Conservation (phyloP, 1,284 basidiomycete species). For the Heterobasidion annosum region DNA sequence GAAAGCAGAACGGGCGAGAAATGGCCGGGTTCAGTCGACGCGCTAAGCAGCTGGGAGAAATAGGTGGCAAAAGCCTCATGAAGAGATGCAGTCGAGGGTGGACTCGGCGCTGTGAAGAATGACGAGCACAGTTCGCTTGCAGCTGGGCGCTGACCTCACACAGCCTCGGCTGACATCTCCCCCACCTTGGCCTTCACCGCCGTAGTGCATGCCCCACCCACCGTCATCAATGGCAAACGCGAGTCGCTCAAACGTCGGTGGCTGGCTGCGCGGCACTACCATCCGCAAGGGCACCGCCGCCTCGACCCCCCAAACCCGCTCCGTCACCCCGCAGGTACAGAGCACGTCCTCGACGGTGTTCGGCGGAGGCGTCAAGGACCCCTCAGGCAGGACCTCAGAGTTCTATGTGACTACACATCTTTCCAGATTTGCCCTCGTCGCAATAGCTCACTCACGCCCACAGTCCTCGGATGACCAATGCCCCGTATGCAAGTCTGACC, state of each 20-base stretch:
- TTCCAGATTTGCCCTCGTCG: conserved; percentile 18
- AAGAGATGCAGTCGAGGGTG: too few species aligned
- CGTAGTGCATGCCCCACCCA: neutral
- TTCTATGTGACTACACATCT: conserved; percentile 43
- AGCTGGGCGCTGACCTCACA: neutral
- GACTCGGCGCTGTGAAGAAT: neutral
- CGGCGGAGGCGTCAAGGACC: conserved; percentile 75
- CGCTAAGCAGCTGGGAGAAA: too few species aligned
- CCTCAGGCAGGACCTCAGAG: conserved; percentile 69
- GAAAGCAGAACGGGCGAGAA: too few species aligned
- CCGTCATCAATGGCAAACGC: conserved; percentile 11
- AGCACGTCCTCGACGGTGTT: conserved; percentile 64
- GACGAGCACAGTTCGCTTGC: neutral
- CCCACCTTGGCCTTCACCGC: neutral
- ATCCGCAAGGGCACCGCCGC: conserved; percentile 50
- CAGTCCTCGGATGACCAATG: conserved; percentile 93
- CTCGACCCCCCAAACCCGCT: conserved; percentile 38
- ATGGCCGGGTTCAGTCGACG: too few species aligned
- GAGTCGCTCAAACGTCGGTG: conserved; percentile 16
- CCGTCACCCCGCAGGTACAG: conserved; percentile 60
- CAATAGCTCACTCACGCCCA: neutral
- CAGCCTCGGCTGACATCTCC: neutral
- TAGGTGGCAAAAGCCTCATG: too few species aligned
- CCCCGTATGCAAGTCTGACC: conserved; percentile 94
- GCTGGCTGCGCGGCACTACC: conserved; percentile 66